Percentiles rank a stretch among this genome's conserved stretches.
Evolutionary conservation across 768 basidiomycete genomes (phyloP).

Genomic region (Tephrocybe sp.): DNA sequence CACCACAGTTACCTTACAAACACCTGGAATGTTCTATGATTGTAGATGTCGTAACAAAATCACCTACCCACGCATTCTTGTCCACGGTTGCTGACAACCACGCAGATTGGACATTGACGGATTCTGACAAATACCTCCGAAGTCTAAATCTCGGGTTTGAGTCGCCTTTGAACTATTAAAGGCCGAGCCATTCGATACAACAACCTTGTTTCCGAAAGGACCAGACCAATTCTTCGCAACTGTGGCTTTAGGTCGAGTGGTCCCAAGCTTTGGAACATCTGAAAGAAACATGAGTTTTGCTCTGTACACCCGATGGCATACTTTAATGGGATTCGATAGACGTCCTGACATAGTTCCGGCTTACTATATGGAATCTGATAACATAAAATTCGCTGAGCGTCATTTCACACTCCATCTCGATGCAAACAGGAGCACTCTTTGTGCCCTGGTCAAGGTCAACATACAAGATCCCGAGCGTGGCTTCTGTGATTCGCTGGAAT

Average conservation of each 20-base stretch:
- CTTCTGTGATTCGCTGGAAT: conserved; percentile 2
- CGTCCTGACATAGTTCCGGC: background rate
- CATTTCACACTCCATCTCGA: conserved; percentile 3
- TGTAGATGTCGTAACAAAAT: background rate
- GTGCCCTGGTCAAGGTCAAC: background rate
- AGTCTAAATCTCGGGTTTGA: conserved; percentile 2
- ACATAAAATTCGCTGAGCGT: background rate
- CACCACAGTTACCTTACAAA: background rate
- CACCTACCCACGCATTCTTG: conserved; percentile 11
- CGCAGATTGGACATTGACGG: background rate
- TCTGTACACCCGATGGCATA: background rate
- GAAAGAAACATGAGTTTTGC: background rate
- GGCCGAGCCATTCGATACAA: background rate
- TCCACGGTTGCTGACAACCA: conserved; percentile 9
- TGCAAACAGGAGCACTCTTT: background rate
- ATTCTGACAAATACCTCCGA: background rate
- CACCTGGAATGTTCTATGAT: conserved; percentile 11
- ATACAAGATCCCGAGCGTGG: background rate
- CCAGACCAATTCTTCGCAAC: conserved; percentile 1
- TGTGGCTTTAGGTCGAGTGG: conserved; percentile 4
- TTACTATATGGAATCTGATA: background rate
- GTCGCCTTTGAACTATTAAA: conserved; percentile 5
- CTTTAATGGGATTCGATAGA: background rate
- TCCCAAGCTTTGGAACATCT: background rate
- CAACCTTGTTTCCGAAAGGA: background rate